These are phyloP conservation scores for Salix brachista DNA, from an alignment of 345 rosid species.

Conservation along the genomic window DNA sequence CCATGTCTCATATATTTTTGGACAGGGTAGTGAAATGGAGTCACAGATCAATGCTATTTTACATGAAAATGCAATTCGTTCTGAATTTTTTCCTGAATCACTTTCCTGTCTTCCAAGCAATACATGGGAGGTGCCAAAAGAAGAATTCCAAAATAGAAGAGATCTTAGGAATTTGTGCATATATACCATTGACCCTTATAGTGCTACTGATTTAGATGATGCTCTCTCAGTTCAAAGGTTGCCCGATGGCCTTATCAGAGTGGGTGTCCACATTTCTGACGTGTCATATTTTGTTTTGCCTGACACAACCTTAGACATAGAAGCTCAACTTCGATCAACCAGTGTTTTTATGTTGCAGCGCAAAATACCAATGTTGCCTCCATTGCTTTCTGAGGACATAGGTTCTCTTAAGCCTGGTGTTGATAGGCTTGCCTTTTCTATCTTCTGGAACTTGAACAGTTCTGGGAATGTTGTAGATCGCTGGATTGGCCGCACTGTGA, in stretches of 20 bases:
- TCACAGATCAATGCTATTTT: conserved; percentile 66
- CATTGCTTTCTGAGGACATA: conserved; percentile 59
- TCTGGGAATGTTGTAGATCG: conserved; percentile 56
- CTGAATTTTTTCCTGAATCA: conserved; percentile 59
- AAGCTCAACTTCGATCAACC: conserved; percentile 79
- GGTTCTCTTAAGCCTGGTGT: conserved; percentile 84
- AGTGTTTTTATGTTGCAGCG: conserved; percentile 61
- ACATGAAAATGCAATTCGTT: conserved; percentile 56
- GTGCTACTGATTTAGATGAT: conserved; percentile 85
- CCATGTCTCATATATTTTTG: conserved; percentile 50
- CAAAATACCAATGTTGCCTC: conserved; percentile 83
- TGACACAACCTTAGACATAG: conserved; percentile 58
- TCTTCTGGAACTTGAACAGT: conserved; percentile 68
- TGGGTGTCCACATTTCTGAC: conserved; percentile 91
- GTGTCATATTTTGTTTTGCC: conserved; percentile 85
- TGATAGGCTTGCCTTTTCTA: conserved; percentile 76
- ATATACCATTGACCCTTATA: conserved; percentile 70
- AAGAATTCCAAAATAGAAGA: conserved; percentile 51
- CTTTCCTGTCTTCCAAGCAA: conserved; percentile 59
- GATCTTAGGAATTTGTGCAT: conserved; percentile 73
- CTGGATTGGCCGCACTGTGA: conserved; percentile 77
- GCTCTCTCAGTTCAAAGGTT: conserved; percentile 74
- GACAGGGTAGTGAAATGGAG: conserved; percentile 64
- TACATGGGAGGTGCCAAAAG: conserved; percentile 71
- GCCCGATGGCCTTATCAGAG: conserved; percentile 51